phyloP scores from a whole-genome alignment of 768 basidiomycete species.

The Boletus vermiculosoides region DNA sequence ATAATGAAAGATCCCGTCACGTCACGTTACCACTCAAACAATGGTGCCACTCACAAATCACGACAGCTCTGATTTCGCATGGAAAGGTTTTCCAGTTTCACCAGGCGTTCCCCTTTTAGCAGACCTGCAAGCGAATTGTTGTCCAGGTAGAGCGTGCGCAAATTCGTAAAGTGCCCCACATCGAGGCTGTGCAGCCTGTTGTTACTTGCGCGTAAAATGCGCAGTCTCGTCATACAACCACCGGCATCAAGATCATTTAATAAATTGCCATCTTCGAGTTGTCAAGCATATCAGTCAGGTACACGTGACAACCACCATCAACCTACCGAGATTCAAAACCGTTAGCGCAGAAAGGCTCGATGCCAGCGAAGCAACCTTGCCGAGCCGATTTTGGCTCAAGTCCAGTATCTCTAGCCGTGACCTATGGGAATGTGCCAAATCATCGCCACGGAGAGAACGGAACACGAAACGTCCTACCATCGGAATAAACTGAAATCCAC shows the following conservation, averaged over 20 bases:
- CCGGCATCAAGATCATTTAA: constrained; percentile 55
- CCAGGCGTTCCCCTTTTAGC: constrained; percentile 53
- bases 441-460: constrained; percentile 9
- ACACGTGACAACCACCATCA: constrained; percentile 11
- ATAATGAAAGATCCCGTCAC: constrained; percentile 40
- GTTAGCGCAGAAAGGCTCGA: constrained; percentile 57
- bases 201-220: constrained; percentile 81
- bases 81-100: constrained; percentile 85
- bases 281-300: constrained; percentile 17
- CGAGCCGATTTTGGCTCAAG: constrained; percentile 72
- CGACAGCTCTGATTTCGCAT: constrained; percentile 83
- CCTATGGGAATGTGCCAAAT: constrained; percentile 30
- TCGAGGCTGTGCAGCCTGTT: constrained; percentile 74
- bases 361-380: constrained; percentile 56
- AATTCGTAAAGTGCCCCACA: constrained; percentile 57
- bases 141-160: constrained; percentile 93
- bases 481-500: constrained; percentile 60
- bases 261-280: constrained; percentile 65
- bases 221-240: constrained; percentile 62
- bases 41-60: constrained; percentile 59
- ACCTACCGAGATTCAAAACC: constrained; percentile 83
- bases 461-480: constrained; percentile 50
- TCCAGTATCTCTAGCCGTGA: constrained; percentile 78
- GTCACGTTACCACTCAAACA: constrained; percentile 25
- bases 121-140: constrained; percentile 63